Evolutionary conservation across 148 eudicot genomes (phyloP), one percentile per base, ranked within the genome.

Genomic region (Spergularia marina): DNA sequence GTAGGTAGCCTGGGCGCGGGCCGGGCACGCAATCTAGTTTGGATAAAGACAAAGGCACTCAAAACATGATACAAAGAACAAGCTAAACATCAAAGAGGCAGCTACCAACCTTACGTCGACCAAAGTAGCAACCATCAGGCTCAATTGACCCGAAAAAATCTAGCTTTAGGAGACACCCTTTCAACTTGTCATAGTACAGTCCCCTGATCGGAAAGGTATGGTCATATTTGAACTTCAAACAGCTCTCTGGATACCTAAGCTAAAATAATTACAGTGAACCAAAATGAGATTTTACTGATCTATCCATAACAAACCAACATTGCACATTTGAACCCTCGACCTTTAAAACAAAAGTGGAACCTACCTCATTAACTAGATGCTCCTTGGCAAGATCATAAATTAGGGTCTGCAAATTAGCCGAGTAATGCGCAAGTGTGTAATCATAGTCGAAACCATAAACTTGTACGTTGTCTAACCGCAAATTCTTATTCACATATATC

Each of bases 91-190:
- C 36, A 55, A 36, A 78, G 67, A 17, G 47, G 55, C 61, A 77
- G 65, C 8, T 74, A 49, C 60, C 60, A 83, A 96, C 99, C 97
- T 89, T 91, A 58, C 86, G 87, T 70, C 98, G 91, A 72, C 99
- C 99, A 88, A 79, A 95, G 84, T 84, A 95, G 87, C 99, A 95
- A 59, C 98, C 96, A 70, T 88, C 98, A 57, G 85, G 93, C 84
- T 96, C 99, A 77, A 96, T 96, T 61, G 99, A 89, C 58, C 99
- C 99, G 73, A 96, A 96, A 82, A 96, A 96, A 83, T 96, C 99
- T 83, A 96, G 83, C 88, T 96, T 96, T 87, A 96, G 70, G 49
- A 95, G 92, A 73, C 94, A 91, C 39, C 99, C 99, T 86, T 92
- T 95, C 72, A 79, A 85, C 83, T 88, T 95, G 87, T 95, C 99